A percentile compares a stretch with the other conserved stretches of the same genome.
These are phyloP conservation scores for Aspergillus uvarum DNA, from an alignment of 2,329 filamentous ascomycete genomes.

Conservation along the genomic window DNA sequence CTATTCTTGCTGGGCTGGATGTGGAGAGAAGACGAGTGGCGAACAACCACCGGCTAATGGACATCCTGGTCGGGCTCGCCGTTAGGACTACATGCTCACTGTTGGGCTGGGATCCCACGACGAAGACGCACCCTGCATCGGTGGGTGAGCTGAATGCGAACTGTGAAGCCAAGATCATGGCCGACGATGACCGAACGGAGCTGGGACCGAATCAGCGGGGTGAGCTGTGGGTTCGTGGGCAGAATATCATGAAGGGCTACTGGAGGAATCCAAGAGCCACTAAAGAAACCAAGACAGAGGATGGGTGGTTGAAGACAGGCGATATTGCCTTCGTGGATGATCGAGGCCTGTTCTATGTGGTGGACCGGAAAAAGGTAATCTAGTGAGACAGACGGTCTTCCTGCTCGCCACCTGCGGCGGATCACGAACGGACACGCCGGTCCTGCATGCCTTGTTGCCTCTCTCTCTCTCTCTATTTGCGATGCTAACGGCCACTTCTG, in stretches of 20 bases:
- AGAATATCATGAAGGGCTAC: slow-evolving; percentile 74
- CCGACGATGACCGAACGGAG: slow-evolving; percentile 47
- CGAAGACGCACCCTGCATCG: slow-evolving; percentile 45
- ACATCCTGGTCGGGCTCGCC: neutral
- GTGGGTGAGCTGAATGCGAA: slow-evolving; percentile 69
- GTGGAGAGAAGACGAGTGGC: neutral
- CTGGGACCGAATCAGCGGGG: slow-evolving; percentile 59
- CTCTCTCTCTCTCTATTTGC: neutral
- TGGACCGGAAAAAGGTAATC: slow-evolving; percentile 69
- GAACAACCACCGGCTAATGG: slow-evolving; percentile 9
- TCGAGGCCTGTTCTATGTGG: slow-evolving; percentile 60
- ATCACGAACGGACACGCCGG: neutral
- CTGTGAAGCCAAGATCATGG: slow-evolving; percentile 66
- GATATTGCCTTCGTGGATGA: slow-evolving; percentile 66
- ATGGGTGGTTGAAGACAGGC: slow-evolving; percentile 71
- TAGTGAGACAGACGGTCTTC: neutral
- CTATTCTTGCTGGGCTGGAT: neutral
- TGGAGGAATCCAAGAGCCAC: slow-evolving; percentile 72
- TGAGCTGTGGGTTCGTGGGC: slow-evolving; percentile 71
- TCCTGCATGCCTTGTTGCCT: neutral
- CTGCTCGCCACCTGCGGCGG: neutral
- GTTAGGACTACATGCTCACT: slow-evolving; percentile 64
- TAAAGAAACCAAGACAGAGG: slow-evolving; percentile 57
- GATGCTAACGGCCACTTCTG: slow-evolving; percentile 9
- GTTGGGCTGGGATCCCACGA: slow-evolving; percentile 61